Conservation (phyloP, 2,329 filamentous ascomycete genomes). For the Fonsecaea pedrosoi region DNA sequence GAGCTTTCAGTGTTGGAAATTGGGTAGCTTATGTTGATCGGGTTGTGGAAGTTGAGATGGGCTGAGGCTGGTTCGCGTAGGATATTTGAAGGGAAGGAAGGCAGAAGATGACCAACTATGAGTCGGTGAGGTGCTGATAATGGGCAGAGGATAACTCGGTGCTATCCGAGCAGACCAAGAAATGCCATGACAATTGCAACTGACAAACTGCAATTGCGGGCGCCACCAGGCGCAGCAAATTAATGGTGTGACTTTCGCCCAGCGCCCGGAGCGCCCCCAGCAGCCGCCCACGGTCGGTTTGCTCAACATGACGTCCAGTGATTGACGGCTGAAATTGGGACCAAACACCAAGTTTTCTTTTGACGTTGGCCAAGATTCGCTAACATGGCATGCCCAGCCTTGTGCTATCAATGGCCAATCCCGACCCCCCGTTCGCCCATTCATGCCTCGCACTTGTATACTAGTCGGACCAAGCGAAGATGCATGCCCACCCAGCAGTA, state of each 20-base stretch:
- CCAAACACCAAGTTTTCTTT: background rate
- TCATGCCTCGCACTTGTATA: background rate
- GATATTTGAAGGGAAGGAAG: background rate
- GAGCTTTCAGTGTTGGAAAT: background rate
- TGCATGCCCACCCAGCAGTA: background rate
- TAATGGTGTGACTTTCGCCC: slow-evolving; percentile 21
- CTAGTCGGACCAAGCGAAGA: background rate
- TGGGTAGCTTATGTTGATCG: background rate
- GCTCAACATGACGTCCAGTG: slow-evolving; percentile 17
- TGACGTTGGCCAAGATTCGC: slow-evolving; percentile 19
- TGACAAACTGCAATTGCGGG: slow-evolving; percentile 26
- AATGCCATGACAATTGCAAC: slow-evolving; percentile 19
- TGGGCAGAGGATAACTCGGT: background rate
- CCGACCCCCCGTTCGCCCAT: background rate
- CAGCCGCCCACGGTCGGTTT: background rate
- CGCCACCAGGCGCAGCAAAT: background rate
- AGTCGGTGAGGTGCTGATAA: slow-evolving; percentile 7
- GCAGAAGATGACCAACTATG: background rate
- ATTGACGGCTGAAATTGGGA: background rate
- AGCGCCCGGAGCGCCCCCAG: background rate
- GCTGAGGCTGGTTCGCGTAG: background rate
- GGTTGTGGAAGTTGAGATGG: background rate
- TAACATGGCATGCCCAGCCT: slow-evolving; percentile 23
- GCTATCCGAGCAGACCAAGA: slow-evolving; percentile 10
- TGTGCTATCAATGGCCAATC: slow-evolving; percentile 28